phyloP scores from a whole-genome alignment of 495 filamentous ascomycete species.

The Tuber aestivum region DNA sequence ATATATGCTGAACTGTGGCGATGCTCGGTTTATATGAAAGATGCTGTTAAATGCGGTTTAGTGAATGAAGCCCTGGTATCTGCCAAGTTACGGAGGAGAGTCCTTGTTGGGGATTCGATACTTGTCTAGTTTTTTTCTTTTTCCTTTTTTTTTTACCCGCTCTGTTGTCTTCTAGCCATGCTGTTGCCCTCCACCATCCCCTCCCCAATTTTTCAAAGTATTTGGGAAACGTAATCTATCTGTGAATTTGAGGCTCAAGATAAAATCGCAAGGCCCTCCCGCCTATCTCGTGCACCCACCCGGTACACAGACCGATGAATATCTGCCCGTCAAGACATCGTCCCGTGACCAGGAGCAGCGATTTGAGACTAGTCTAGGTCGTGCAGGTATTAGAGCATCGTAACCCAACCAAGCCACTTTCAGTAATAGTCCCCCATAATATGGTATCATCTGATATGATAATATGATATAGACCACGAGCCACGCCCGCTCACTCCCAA shows the following conservation, averaged over 20 bases:
- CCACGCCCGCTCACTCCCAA: not conserved
- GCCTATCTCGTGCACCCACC: not conserved
- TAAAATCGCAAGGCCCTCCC: not conserved
- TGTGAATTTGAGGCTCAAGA: not conserved
- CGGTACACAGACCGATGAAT: too few species aligned
- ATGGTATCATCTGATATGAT: too few species aligned
- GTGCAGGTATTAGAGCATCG: too few species aligned
- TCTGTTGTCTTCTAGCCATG: not conserved
- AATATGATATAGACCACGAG: too few species aligned
- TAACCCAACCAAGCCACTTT: too few species aligned
- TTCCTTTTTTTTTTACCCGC: not conserved
- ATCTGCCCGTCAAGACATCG: too few species aligned
- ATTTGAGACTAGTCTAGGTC: too few species aligned
- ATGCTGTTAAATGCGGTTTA: not conserved
- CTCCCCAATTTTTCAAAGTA: too few species aligned
- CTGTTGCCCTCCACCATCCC: not conserved
- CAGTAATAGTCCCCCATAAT: too few species aligned
- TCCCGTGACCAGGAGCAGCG: too few species aligned
- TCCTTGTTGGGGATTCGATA: not conserved
- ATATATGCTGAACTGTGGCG: not conserved
- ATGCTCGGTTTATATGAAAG: not conserved
- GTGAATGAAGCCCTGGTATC: not conserved
- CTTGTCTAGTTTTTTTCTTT: not conserved
- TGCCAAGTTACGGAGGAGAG: not conserved
- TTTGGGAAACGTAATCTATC: not conserved